phyloP scores from a whole-genome alignment of 345 rosid species.

The Lumnitzera racemosa region DNA sequence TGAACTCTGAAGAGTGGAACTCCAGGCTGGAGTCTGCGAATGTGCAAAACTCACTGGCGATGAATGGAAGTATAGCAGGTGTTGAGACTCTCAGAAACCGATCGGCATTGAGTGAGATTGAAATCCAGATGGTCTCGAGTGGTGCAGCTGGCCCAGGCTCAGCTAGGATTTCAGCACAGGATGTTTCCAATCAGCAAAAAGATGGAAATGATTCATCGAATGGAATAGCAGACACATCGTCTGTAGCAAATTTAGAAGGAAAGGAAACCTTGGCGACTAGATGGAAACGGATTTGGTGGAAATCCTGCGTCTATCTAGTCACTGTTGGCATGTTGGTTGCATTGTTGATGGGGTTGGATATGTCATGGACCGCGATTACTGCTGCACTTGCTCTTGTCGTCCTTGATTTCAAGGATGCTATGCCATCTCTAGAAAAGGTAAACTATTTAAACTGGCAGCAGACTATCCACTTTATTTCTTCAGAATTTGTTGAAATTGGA shows the following conservation, averaged over 20 bases:
- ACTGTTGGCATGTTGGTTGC: conserved; percentile 70
- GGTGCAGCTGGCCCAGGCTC: conserved; percentile 18
- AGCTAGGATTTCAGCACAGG: conserved; percentile 32
- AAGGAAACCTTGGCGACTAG: conserved; percentile 13
- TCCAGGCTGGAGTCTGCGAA: conserved; percentile 25
- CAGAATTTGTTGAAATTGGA: too few relatives aligned
- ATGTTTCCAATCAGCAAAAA: conserved; percentile 9
- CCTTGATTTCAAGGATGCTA: conserved; percentile 83
- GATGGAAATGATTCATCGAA: conserved; percentile 18
- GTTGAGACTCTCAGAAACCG: conserved; percentile 42
- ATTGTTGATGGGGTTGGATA: conserved; percentile 61
- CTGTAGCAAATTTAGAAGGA: conserved; percentile 8
- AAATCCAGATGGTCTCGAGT: conserved; percentile 21
- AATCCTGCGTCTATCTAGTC: conserved; percentile 49
- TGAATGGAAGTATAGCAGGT: conserved; percentile 5
- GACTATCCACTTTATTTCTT: background rate
- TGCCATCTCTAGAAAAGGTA: conserved; percentile 77
- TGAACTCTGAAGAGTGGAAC: conserved; percentile 31
- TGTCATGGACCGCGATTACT: conserved; percentile 90
- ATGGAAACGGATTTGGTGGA: conserved; percentile 59
- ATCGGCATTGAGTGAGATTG: conserved; percentile 25
- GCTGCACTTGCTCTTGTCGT: conserved; percentile 78
- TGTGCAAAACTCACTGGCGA: conserved; percentile 14
- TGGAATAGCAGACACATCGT: conserved; percentile 6
- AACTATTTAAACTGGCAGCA: background rate